Conservation (phyloP, 2,329 filamentous ascomycete species). For the Metarhizium brunneum region DNA sequence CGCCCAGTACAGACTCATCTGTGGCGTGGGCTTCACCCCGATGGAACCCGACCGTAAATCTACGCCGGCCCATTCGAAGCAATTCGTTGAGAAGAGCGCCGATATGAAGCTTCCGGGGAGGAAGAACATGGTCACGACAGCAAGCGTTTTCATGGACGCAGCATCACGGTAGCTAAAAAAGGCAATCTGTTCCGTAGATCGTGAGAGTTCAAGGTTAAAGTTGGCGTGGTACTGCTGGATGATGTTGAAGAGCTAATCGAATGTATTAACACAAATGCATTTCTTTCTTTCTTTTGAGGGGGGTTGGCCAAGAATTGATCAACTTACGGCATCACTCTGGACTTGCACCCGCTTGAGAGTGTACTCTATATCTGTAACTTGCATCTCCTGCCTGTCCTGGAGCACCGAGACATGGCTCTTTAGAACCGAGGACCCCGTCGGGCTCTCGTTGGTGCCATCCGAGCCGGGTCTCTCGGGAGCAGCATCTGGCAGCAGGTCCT, state of each 20-base stretch:
- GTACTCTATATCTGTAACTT: slow-evolving; percentile 25
- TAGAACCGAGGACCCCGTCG: slow-evolving; percentile 13
- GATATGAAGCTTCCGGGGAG: slow-evolving; percentile 32
- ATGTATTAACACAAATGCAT: slow-evolving; percentile 4
- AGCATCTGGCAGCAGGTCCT: background rate
- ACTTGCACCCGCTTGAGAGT: slow-evolving; percentile 27
- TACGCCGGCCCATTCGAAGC: slow-evolving; percentile 23
- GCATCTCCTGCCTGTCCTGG: slow-evolving; percentile 23
- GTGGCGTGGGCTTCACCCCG: slow-evolving; percentile 20
- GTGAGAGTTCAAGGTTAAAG: slow-evolving; percentile 21
- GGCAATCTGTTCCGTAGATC: slow-evolving; percentile 22
- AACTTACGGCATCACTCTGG: slow-evolving; percentile 28
- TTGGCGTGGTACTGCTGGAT: slow-evolving; percentile 28
- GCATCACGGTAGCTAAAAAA: slow-evolving; percentile 28
- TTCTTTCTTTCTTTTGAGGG: no score
- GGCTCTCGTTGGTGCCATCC: background rate
- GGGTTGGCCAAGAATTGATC: no score
- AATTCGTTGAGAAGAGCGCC: slow-evolving; percentile 28
- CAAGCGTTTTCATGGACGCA: slow-evolving; percentile 34
- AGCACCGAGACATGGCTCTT: slow-evolving; percentile 19
- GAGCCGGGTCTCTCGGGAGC: background rate
- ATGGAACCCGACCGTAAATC: slow-evolving; percentile 14
- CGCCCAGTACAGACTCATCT: slow-evolving; percentile 31
- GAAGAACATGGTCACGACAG: slow-evolving; percentile 34
- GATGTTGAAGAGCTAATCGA: slow-evolving; percentile 25